Evolutionary conservation across 805 yeast species (phyloP).

Genomic region (Ogataea parapolymorpha): DNA sequence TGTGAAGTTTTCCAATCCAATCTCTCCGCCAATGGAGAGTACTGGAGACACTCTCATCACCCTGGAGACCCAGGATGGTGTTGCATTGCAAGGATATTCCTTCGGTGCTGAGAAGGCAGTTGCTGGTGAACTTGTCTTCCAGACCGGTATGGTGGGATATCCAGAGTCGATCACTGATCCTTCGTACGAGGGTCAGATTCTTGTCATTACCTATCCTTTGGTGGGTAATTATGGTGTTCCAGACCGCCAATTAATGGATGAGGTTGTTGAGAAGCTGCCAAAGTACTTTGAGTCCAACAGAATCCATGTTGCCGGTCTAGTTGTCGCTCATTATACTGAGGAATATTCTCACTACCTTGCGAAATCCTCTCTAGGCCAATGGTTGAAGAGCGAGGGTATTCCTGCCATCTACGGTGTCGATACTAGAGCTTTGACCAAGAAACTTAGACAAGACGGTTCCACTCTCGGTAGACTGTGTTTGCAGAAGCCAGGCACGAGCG

Average conservation of each 20-base stretch:
- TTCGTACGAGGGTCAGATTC: constrained; percentile 94
- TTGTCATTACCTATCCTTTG: constrained; percentile 93
- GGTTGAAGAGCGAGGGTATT: constrained; percentile 88
- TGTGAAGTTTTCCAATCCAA: constrained; percentile 65
- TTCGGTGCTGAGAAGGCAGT: constrained; percentile 88
- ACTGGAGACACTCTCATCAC: constrained; percentile 81
- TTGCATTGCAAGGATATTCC: constrained; percentile 88
- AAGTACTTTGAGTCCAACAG: constrained; percentile 88
- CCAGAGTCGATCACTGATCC: constrained; percentile 98
- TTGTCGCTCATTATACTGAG: constrained; percentile 95
- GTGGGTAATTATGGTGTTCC: constrained; percentile 99
- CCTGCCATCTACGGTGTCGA: constrained; percentile 99
- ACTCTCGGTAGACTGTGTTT: constrained; percentile 85
- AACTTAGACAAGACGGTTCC: constrained; percentile 88
- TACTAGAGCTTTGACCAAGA: constrained; percentile 91
- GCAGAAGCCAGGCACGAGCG: constrained; percentile 40
- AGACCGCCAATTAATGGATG: constrained; percentile 74
- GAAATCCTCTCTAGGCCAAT: constrained; percentile 82
- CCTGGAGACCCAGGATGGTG: constrained; percentile 84
- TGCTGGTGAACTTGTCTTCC: constrained; percentile 98
- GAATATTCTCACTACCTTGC: constrained; percentile 94
- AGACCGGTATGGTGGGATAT: constrained; percentile 99
- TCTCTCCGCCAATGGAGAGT: constrained; percentile 85
- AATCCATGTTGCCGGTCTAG: constrained; percentile 95
- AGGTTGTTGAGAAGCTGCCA: constrained; percentile 71